Evolutionary conservation across 192 early-diverging fungal genomes (phyloP).

Genomic region (Rhizophagus sp.): DNA sequence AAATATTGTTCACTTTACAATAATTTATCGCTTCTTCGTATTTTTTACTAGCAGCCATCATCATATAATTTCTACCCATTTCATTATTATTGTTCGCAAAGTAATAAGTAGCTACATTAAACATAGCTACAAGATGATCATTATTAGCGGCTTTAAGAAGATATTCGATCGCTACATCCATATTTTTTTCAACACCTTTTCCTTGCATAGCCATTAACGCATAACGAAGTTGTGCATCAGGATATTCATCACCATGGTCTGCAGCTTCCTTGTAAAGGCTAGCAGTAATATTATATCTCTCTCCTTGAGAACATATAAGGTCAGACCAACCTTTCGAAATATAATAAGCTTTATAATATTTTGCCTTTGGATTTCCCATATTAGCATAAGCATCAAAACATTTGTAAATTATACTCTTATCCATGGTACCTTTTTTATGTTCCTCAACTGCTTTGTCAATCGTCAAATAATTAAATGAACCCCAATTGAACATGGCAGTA

Average conservation of each 20-base stretch:
- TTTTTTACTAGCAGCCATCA: neutral
- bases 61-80: neutral
- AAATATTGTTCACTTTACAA: neutral
- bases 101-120: neutral
- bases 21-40: neutral
- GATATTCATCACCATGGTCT: neutral
- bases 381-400: neutral
- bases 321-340: neutral
- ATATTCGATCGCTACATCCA: neutral
- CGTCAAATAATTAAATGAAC: neutral
- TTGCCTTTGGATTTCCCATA: too few species aligned
- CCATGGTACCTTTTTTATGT: neutral
- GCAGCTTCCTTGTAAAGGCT: neutral
- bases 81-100: neutral
- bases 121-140: neutral
- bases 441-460: neutral
- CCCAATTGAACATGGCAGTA: neutral
- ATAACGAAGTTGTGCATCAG: slow-evolving; percentile 3
- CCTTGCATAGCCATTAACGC: neutral
- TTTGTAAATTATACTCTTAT: neutral
- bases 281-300: neutral
- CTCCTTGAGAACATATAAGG: neutral
- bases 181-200: neutral
- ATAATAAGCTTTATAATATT: too few species aligned
- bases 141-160: neutral